A percentile compares a stretch with the other conserved stretches of the same genome.
Evolutionary conservation across 768 basidiomycete species (phyloP).

Genomic region (Boletus reticuloceps): DNA sequence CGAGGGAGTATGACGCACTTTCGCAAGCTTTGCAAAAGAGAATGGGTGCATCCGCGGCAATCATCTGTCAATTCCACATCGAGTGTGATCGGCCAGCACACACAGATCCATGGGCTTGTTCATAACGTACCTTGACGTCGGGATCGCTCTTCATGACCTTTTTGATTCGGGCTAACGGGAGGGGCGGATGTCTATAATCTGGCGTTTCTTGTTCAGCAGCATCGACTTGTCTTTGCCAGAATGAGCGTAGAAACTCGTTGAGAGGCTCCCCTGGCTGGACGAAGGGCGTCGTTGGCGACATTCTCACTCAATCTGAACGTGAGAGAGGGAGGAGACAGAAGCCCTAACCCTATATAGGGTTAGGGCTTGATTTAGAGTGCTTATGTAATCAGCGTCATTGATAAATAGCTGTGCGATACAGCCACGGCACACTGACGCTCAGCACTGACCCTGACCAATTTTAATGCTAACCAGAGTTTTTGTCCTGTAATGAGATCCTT

Average conservation of each 20-base stretch:
- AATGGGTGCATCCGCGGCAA: conserved; percentile 95
- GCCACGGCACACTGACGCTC: too few relatives aligned
- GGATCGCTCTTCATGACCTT: conserved; percentile 99
- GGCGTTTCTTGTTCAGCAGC: conserved; percentile 85
- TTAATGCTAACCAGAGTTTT: too few relatives aligned
- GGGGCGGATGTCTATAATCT: conserved; percentile 82
- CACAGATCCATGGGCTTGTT: not conserved
- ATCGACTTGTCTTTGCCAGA: conserved; percentile 90
- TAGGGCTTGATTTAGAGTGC: not conserved
- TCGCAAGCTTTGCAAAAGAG: conserved; percentile 98
- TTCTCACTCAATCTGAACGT: conserved; percentile 17
- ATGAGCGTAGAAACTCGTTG: conserved; percentile 78
- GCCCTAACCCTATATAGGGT: conserved; percentile 31
- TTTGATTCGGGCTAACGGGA: conserved; percentile 95
- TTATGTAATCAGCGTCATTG: too few relatives aligned
- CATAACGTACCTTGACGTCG: conserved; percentile 79
- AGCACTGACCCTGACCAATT: too few relatives aligned
- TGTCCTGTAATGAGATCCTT: too few relatives aligned
- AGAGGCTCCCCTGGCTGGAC: conserved; percentile 86
- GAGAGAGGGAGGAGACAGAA: conserved; percentile 6
- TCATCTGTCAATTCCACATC: conserved; percentile 64
- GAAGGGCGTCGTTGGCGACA: conserved; percentile 50
- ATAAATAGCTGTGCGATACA: too few relatives aligned
- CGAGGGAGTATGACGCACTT: conserved; percentile 55
- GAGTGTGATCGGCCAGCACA: not conserved